phyloP scores from a whole-genome alignment of 768 basidiomycete genomes.

The Strobilomyces confusus region DNA sequence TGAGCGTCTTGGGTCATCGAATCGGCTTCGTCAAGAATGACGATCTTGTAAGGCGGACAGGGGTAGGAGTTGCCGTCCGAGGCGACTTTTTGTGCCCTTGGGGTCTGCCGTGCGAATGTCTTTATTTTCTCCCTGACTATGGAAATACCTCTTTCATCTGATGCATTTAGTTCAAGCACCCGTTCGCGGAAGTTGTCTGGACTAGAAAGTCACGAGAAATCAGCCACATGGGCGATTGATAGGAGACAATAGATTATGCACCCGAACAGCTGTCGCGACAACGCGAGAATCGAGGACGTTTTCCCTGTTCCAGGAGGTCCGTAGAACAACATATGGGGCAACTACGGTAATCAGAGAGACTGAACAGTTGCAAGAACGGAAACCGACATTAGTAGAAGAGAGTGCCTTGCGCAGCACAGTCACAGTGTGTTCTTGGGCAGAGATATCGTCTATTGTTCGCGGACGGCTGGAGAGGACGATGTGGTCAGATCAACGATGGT shows the following conservation, averaged over 20 bases:
- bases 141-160: constrained; percentile 95
- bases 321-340: constrained; percentile 99
- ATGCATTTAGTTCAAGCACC: constrained; percentile 96
- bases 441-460: constrained; percentile 96
- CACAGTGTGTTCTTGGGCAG: constrained; percentile 95
- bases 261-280: constrained; percentile 94
- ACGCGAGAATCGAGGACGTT: constrained; percentile 94
- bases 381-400: constrained; percentile 82
- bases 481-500: background rate
- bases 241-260: constrained; percentile 33
- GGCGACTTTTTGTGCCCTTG: constrained; percentile 68
- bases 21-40: constrained; percentile 98
- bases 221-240: background rate
- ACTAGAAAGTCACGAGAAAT: constrained; percentile 37
- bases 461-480: constrained; percentile 62
- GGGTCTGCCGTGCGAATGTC: constrained; percentile 91
- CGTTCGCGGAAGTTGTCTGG: constrained; percentile 92
- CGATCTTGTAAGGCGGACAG: constrained; percentile 97
- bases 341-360: constrained; percentile 44
- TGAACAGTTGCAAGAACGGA: background rate
- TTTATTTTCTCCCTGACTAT: constrained; percentile 99
- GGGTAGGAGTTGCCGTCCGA: constrained; percentile 85
- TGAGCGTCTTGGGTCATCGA: constrained; percentile 99
- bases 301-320: constrained; percentile 99
- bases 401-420: constrained; percentile 89